Evolutionary conservation across 2,329 filamentous ascomycete genomes (phyloP), one percentile per base, ranked within the genome.

Genomic region (Tolypocladium guangdongense): DNA sequence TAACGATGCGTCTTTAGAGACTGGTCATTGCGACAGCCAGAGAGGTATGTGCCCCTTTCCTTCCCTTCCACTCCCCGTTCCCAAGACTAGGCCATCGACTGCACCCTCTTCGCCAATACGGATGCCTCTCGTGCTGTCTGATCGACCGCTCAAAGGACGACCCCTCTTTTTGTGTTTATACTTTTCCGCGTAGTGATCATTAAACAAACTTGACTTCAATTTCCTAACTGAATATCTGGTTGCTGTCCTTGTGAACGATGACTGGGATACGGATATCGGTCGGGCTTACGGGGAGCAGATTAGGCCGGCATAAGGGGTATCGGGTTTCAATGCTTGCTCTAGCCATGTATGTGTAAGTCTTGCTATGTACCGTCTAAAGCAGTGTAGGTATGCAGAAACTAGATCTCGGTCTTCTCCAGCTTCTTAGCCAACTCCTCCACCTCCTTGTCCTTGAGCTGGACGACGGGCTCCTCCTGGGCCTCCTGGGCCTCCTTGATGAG

Each of bases 351-450:
- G 32, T 52, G 37, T 47, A 38, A 45, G 37, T 32, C 36, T 37
- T n/a, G 18, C 51, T 16, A 12, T 38, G 38, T 38, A 51, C 46
- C 50, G 56, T 56, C 53, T 52, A 55, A 49, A 24, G 46, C 51
- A 39, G 48, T 49, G 27, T 18, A 37, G 38, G 7, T 7, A 32
- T 38, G 54, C 55, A 48, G 36, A 4, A 38, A 46, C 61, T 69
- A 83, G 58, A 83, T 77, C 49, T 61, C 67, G 27, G 88, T 87
- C 79, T 91, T 91, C 57, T 80, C 82, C 60, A 97, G 72, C 64
- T 82, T 78, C 66, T 86, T 81, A 18, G 90, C 87, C 64, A 97
- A 74, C 47, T 83, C 84, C 63, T 96, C 90, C 39, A 97, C 88
- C 35, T 87, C 86, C 68, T 84, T 81, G 66, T 91, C 83, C 69